Conservation (phyloP, 2,329 filamentous ascomycete species). For the Rutstroemia sp. region DNA sequence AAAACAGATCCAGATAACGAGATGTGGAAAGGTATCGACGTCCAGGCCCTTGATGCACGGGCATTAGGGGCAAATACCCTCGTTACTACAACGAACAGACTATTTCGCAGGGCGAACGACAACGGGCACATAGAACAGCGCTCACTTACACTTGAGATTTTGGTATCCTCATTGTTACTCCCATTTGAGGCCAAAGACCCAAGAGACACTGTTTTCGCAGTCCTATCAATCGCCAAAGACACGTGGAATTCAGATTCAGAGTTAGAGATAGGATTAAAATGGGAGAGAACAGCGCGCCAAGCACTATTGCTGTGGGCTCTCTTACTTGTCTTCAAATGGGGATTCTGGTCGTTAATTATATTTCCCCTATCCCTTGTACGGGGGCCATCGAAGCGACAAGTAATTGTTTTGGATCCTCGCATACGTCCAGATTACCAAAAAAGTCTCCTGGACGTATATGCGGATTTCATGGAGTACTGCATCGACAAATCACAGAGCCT, state of each 20-base stretch:
- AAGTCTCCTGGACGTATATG: constrained; percentile 14
- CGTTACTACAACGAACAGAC: constrained; percentile 11
- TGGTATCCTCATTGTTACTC: constrained; percentile 15
- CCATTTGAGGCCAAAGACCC: constrained; percentile 17
- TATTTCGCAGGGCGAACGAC: constrained; percentile 14
- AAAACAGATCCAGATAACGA: background rate
- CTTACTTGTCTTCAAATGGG: background rate
- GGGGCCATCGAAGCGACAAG: background rate
- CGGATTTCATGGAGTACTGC: constrained; percentile 21
- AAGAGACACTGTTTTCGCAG: constrained; percentile 17
- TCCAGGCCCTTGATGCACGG: constrained; percentile 8
- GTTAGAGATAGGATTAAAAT: background rate
- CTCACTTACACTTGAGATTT: constrained; percentile 12
- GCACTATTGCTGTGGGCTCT: background rate
- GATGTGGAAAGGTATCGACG: background rate
- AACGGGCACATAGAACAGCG: constrained; percentile 13
- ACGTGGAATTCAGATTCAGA: background rate
- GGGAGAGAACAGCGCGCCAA: background rate
- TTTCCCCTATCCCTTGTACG: background rate
- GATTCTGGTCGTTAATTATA: background rate
- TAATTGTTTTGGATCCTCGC: constrained; percentile 6
- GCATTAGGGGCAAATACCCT: constrained; percentile 16
- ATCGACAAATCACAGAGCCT: constrained; percentile 18
- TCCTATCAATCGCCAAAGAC: constrained; percentile 17
- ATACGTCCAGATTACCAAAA: constrained; percentile 18